Percentiles rank a stretch among this genome's conserved stretches.
These are phyloP conservation scores for Cynara cardunculus DNA, from an alignment of 129 eudicot genomes.

Conservation along the genomic window DNA sequence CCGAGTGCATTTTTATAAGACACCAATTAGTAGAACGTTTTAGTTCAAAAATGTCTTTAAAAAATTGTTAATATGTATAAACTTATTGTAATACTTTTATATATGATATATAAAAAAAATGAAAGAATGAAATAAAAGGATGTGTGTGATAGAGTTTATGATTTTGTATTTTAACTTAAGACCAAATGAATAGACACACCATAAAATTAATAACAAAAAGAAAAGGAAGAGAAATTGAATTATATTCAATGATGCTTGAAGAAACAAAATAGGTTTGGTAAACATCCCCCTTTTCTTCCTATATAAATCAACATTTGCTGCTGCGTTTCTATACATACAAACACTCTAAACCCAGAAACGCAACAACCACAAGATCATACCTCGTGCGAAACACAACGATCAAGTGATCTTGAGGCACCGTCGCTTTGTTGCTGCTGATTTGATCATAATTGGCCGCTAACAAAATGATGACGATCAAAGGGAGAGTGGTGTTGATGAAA, in stretches of 20 bases:
- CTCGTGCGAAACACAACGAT: no score
- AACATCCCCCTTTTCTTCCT: not conserved
- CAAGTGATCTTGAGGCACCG: no score
- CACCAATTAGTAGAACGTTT: not conserved
- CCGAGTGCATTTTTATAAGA: no score
- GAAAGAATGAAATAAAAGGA: no score
- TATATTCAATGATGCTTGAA: not conserved
- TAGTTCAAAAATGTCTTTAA: no score
- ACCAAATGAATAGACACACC: not conserved
- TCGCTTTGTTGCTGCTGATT: no score
- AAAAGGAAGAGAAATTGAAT: not conserved
- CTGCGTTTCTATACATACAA: not conserved
- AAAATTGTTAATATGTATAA: no score
- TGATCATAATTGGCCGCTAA: not conserved
- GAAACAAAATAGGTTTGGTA: not conserved
- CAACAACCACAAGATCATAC: not conserved
- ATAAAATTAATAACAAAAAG: no score
- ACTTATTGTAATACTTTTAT: no score
- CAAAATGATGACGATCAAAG: conserved; percentile 29
- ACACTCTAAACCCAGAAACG: not conserved
- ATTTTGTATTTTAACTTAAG: no score
- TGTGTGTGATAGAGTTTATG: not conserved
- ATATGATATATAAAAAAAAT: no score
- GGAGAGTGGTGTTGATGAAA: conserved; percentile 41
- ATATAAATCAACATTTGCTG: not conserved